phyloP scores from a whole-genome alignment of 306 rosid species.

The Phaseolus lunatus region DNA sequence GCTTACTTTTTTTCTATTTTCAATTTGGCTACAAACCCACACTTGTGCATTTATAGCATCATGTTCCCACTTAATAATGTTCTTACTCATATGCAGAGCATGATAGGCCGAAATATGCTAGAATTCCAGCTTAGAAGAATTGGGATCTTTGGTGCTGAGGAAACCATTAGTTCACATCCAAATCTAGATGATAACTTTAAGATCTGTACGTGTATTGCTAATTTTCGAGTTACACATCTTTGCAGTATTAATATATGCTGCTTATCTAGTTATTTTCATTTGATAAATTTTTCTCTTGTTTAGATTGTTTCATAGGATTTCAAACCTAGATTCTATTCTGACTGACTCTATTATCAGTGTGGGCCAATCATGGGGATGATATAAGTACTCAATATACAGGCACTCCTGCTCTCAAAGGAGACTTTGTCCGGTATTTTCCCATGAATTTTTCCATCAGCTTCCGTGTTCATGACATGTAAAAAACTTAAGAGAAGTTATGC shows the following conservation, averaged over 20 bases:
- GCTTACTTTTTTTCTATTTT: not conserved
- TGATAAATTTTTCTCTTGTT: not conserved
- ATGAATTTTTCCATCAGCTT: slow-evolving; percentile 23
- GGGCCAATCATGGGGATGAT: slow-evolving; percentile 96
- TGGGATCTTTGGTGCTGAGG: slow-evolving; percentile 84
- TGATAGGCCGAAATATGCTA: slow-evolving; percentile 81
- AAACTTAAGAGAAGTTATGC: not conserved
- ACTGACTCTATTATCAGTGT: slow-evolving; percentile 57
- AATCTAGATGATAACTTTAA: slow-evolving; percentile 76
- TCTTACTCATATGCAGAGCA: slow-evolving; percentile 67
- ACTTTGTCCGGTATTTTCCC: slow-evolving; percentile 72
- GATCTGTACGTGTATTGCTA: slow-evolving; percentile 58
- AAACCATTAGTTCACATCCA: slow-evolving; percentile 79
- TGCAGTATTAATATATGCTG: not conserved
- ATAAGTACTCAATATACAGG: slow-evolving; percentile 87
- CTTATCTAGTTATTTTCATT: not conserved
- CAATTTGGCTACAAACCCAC: not conserved
- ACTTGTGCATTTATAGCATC: not conserved
- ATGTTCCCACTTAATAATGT: slow-evolving; percentile 18
- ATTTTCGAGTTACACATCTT: slow-evolving; percentile 18
- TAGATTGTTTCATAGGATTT: slow-evolving; percentile 21
- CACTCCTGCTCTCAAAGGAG: slow-evolving; percentile 88
- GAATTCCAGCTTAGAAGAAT: slow-evolving; percentile 84
- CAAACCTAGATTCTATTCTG: slow-evolving; percentile 15
- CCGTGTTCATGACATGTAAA: not conserved